Conservation (phyloP, 1,139 yeast genomes). For the Candida tetrigidarum region DNA sequence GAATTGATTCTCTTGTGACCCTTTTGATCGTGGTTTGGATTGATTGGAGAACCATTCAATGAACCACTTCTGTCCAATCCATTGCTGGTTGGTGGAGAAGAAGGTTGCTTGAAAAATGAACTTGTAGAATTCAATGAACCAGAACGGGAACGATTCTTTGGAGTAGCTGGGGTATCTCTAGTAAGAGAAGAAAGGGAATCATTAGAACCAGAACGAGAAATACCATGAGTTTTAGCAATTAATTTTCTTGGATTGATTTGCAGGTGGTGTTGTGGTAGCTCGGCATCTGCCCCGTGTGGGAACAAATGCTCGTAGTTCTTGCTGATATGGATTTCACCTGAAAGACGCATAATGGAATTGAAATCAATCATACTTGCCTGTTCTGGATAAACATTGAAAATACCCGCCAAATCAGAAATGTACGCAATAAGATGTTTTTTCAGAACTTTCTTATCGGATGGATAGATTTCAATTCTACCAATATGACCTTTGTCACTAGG, state of each 20-base stretch:
- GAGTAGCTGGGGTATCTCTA: slow-evolving; percentile 16
- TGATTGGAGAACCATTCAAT: slow-evolving; percentile 13
- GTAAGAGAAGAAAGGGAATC: slow-evolving; percentile 22
- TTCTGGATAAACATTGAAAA: slow-evolving; percentile 60
- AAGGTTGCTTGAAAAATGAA: slow-evolving; percentile 32
- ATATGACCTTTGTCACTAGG: slow-evolving; percentile 44
- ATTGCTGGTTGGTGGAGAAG: slow-evolving; percentile 21
- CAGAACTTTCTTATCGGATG: slow-evolving; percentile 39
- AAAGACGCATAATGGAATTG: slow-evolving; percentile 55
- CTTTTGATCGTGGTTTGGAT: slow-evolving; percentile 13
- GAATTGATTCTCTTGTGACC: slow-evolving; percentile 17
- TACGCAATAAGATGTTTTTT: slow-evolving; percentile 53
- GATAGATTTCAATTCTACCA: slow-evolving; percentile 56
- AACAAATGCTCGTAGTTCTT: slow-evolving; percentile 39
- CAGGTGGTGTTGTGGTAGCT: neutral
- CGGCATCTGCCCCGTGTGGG: slow-evolving; percentile 14
- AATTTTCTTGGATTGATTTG: slow-evolving; percentile 15
- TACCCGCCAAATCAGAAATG: slow-evolving; percentile 43
- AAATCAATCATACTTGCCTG: slow-evolving; percentile 54
- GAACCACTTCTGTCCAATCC: slow-evolving; percentile 14
- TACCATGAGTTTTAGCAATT: slow-evolving; percentile 15
- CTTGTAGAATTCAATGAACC: slow-evolving; percentile 27
- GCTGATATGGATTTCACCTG: slow-evolving; percentile 54
- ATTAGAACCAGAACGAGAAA: slow-evolving; percentile 14
- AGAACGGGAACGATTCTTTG: slow-evolving; percentile 24